Conservation (phyloP, 306 rosid genomes). For the Cucumis hystrix region DNA sequence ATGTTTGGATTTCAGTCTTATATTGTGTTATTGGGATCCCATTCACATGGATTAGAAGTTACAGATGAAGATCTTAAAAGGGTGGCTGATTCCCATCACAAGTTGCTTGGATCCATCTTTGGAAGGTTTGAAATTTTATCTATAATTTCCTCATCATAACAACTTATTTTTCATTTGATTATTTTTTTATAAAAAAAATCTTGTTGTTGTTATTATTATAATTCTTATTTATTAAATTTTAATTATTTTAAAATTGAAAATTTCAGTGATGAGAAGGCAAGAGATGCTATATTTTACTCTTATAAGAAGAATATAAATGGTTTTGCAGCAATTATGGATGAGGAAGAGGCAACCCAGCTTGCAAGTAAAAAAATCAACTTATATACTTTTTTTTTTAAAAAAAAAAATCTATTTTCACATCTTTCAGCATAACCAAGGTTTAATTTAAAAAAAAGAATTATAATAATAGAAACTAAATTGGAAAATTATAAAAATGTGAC, state of each 20-base stretch:
- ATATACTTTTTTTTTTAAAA: too few relatives aligned
- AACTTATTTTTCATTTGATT: background rate
- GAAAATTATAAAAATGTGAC: background rate
- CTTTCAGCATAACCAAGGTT: background rate
- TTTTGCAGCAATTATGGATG: slow-evolving; percentile 42
- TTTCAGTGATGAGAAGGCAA: slow-evolving; percentile 35
- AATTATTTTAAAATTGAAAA: background rate
- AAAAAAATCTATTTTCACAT: background rate
- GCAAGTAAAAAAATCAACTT: slow-evolving; percentile 15
- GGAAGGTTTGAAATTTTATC: slow-evolving; percentile 19
- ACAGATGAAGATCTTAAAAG: slow-evolving; percentile 29
- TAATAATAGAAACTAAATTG: background rate
- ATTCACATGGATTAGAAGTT: slow-evolving; percentile 33
- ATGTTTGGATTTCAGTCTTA: slow-evolving; percentile 20
- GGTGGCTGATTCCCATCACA: slow-evolving; percentile 38
- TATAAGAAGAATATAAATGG: slow-evolving; percentile 53
- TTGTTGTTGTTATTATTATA: too few relatives aligned
- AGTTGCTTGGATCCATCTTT: slow-evolving; percentile 32
- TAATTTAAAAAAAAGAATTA: background rate
- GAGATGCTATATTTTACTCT: slow-evolving; percentile 42
- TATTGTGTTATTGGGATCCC: slow-evolving; percentile 67
- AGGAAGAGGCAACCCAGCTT: slow-evolving; percentile 30
- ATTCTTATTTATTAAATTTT: background rate
- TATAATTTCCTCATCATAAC: too few relatives aligned
- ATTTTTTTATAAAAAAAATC: background rate